These are phyloP conservation scores for Penicillium sp. DNA, from an alignment of 2,329 filamentous ascomycete genomes.

Conservation along the genomic window DNA sequence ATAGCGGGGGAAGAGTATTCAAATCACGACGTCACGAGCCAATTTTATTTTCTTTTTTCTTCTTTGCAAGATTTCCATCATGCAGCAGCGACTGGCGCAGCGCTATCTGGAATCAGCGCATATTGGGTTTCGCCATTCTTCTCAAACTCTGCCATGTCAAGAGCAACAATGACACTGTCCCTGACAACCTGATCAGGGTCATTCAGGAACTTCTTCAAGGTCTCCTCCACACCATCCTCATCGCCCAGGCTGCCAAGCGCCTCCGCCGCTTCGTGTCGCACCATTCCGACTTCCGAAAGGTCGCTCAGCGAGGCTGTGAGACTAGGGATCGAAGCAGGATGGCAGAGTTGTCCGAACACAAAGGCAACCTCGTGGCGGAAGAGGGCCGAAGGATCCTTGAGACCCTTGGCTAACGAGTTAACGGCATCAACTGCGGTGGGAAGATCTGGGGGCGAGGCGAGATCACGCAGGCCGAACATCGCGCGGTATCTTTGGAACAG, in stretches of 20 bases:
- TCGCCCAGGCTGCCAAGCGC: constrained; percentile 91
- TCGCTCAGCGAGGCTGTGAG: constrained; percentile 77
- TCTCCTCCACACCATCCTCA: constrained; percentile 87
- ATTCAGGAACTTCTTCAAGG: constrained; percentile 76
- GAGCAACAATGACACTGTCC: constrained; percentile 89
- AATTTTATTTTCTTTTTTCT: constrained; percentile 15
- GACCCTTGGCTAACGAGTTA: constrained; percentile 77
- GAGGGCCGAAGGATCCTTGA: constrained; percentile 81
- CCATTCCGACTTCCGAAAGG: constrained; percentile 85
- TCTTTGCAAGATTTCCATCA: constrained; percentile 20
- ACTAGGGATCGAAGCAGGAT: constrained; percentile 93
- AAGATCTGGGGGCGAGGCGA: constrained; percentile 87
- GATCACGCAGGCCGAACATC: constrained; percentile 95
- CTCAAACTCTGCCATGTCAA: constrained; percentile 98
- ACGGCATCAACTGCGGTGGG: constrained; percentile 87
- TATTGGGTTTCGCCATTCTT: constrained; percentile 86
- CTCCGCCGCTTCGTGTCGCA: constrained; percentile 95
- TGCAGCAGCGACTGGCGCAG: constrained; percentile 30
- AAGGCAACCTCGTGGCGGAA: constrained; percentile 99
- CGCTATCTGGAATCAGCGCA: constrained; percentile 73
- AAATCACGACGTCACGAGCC: constrained; percentile 30
- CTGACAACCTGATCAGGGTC: constrained; percentile 91
- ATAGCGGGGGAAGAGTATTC: constrained; percentile 28
- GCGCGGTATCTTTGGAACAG: constrained; percentile 93
- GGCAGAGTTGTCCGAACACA: constrained; percentile 92